Percentiles rank a stretch among this genome's conserved stretches.
phyloP scores from a whole-genome alignment of 2,329 filamentous ascomycete genomes.

The Cladosporium velox region DNA sequence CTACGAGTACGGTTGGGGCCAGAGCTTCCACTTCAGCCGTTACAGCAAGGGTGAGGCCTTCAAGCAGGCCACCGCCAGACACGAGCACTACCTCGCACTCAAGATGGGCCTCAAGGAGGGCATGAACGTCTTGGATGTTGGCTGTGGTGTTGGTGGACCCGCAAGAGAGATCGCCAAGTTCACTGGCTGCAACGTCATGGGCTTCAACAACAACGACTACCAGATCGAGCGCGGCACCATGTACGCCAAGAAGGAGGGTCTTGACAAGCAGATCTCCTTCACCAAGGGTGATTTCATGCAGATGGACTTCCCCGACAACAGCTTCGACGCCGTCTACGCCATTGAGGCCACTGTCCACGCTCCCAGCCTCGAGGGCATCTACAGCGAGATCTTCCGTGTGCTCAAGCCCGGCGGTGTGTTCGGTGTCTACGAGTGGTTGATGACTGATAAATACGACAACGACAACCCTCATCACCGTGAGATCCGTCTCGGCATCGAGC shows the following conservation, averaged over 20 bases:
- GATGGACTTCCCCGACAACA: conserved; percentile 91
- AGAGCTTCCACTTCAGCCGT: conserved; percentile 96
- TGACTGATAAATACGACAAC: conserved; percentile 95
- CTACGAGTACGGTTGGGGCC: conserved; percentile 87
- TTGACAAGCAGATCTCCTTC: conserved; percentile 77
- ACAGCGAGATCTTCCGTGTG: conserved; percentile 90
- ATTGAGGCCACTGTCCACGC: conserved; percentile 98
- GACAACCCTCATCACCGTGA: conserved; percentile 81
- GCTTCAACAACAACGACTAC: conserved; percentile 99
- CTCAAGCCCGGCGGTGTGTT: conserved; percentile 95
- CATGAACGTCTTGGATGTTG: conserved; percentile 92
- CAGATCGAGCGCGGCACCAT: conserved; percentile 91
- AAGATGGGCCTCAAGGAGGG: conserved; percentile 81
- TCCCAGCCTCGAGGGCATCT: conserved; percentile 85
- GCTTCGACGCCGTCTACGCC: conserved; percentile 92
- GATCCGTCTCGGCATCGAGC: conserved; percentile 92
- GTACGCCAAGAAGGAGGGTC: conserved; percentile 79
- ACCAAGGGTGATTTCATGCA: conserved; percentile 99
- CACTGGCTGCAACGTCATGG: conserved; percentile 82
- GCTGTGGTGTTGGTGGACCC: conserved; percentile 94
- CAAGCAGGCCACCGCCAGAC: conserved; percentile 86
- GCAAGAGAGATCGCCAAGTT: conserved; percentile 97
- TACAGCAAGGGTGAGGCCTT: conserved; percentile 86
- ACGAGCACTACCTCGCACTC: conserved; percentile 96
- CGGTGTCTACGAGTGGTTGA: conserved; percentile 98